Evolutionary conservation across 768 basidiomycete species (phyloP).

Genomic region (Panaeolus cyanescens): DNA sequence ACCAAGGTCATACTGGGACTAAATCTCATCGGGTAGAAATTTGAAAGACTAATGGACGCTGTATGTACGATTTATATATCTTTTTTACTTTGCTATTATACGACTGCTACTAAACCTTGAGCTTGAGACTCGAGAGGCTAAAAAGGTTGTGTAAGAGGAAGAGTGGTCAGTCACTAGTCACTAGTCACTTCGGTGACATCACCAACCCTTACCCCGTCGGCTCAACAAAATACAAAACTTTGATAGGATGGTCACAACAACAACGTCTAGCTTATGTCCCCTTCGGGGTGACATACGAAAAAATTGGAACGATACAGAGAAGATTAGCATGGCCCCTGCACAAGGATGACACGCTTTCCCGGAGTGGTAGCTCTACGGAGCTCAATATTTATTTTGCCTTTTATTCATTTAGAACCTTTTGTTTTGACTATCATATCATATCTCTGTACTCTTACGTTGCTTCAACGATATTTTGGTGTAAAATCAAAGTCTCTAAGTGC

Average conservation of each 20-base stretch:
- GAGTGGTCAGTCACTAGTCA: neutral
- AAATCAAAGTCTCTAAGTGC: no score
- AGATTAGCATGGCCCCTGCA: constrained; percentile 99
- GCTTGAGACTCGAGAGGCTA: neutral
- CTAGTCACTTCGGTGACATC: neutral
- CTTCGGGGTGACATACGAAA: constrained; percentile 95
- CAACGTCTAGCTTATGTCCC: constrained; percentile 45
- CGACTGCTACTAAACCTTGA: no score
- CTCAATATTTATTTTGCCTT: constrained; percentile 54
- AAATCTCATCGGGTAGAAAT: neutral
- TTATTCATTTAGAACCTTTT: no score
- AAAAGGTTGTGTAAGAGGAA: neutral
- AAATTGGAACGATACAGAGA: constrained; percentile 99
- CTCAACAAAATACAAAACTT: constrained; percentile 25
- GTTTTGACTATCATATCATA: no score
- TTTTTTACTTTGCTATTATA: neutral
- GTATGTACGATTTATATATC: neutral
- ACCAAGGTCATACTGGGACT: neutral
- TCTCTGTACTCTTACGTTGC: no score
- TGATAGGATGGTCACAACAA: neutral
- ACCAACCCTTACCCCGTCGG: constrained; percentile 6
- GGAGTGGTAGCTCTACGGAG: constrained; percentile 78
- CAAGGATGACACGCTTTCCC: constrained; percentile 99
- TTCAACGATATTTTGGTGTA: no score
- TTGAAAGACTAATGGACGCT: neutral